Conservation (phyloP, 345 rosid genomes). For the Gossypium bickii region DNA sequence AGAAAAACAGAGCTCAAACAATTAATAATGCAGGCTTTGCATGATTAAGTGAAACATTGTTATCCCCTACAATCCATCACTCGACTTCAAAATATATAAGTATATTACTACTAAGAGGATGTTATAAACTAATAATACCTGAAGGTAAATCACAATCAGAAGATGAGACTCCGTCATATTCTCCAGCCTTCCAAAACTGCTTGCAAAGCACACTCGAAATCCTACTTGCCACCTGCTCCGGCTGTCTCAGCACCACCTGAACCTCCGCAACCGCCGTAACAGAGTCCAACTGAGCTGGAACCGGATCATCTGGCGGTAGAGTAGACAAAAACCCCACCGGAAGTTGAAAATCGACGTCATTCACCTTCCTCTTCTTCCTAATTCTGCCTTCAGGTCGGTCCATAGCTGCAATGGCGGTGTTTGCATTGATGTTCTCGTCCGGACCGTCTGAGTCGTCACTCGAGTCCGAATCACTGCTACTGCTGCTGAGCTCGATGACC, state of each 20-base stretch:
- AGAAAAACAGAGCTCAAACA: neutral
- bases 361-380: constrained; percentile 24
- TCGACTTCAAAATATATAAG: too few relatives aligned
- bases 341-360: constrained; percentile 26
- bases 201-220: constrained; percentile 28
- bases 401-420: neutral
- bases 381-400: constrained; percentile 2
- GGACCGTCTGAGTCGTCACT: constrained; percentile 26
- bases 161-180: constrained; percentile 52
- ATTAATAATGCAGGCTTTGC: neutral
- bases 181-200: constrained; percentile 97
- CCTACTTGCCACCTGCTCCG: neutral
- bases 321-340: constrained; percentile 52
- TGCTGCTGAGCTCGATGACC: constrained; percentile 55
- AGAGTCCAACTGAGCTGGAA: neutral
- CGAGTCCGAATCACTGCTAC: constrained; percentile 51
- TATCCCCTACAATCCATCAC: too few relatives aligned
- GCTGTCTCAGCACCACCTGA: neutral
- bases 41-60: neutral
- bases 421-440: neutral
- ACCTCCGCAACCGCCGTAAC: neutral
- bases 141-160: constrained; percentile 44
- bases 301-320: constrained; percentile 19
- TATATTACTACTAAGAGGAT: too few relatives aligned
- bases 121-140: constrained; percentile 31